phyloP scores from a whole-genome alignment of 2,329 filamentous ascomycete genomes.

The Botrytis medusae region DNA sequence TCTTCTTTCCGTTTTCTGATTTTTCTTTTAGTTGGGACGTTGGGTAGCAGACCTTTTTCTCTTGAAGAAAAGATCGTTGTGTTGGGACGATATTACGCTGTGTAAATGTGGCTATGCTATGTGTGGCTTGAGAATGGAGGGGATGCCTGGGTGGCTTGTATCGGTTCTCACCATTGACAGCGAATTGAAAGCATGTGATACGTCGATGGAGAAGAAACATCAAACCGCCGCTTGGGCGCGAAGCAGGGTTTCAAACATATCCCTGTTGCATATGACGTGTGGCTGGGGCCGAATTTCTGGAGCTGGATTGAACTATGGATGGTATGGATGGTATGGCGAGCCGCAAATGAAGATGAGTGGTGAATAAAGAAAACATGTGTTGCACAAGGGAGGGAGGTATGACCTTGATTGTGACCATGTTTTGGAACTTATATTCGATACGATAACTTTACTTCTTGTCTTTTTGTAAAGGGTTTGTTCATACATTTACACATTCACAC shows the following conservation, averaged over 20 bases:
- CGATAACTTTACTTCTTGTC: neutral
- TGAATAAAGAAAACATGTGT: constrained; percentile 14
- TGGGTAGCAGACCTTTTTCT: neutral
- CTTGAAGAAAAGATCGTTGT: neutral
- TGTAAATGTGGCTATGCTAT: neutral
- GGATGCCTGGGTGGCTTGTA: neutral
- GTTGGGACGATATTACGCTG: neutral
- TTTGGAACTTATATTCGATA: neutral
- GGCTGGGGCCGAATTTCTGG: constrained; percentile 8
- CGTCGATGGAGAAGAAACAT: neutral
- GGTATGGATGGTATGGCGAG: neutral
- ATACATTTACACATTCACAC: neutral
- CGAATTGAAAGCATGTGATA: constrained; percentile 1
- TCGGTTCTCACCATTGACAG: neutral
- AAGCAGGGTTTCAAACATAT: neutral
- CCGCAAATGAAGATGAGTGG: neutral
- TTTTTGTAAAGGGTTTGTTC: neutral
- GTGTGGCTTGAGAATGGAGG: neutral
- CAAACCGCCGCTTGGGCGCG: neutral
- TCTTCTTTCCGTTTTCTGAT: neutral
- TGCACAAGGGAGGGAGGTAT: neutral
- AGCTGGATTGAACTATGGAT: neutral
- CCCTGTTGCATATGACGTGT: constrained; percentile 15
- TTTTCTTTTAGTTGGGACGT: neutral
- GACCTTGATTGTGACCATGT: constrained; percentile 11